A percentile compares a stretch with the other conserved stretches of the same genome.
These are phyloP conservation scores for Hibiscus tridactylites DNA, from an alignment of 345 rosid species.

Conservation along the genomic window DNA sequence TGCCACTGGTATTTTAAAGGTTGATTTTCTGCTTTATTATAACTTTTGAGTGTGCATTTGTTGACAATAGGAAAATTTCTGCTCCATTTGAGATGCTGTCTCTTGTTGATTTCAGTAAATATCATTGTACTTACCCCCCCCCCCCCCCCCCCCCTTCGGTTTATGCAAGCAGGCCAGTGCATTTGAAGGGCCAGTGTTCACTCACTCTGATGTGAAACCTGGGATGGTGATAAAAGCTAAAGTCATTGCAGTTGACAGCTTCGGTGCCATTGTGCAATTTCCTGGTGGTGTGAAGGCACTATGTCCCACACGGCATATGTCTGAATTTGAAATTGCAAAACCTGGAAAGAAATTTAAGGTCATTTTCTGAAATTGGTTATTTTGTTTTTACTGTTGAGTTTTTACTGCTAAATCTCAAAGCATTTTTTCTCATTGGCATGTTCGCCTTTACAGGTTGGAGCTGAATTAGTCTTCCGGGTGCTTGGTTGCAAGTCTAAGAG, in stretches of 20 bases:
- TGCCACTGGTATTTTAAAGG: constrained; percentile 87
- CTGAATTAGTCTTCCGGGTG: constrained; percentile 77
- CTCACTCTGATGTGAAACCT: constrained; percentile 93
- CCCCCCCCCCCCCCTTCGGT: constrained; percentile 9
- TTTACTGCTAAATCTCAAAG: constrained; percentile 15
- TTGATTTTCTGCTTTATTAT: constrained; percentile 17
- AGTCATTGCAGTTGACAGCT: constrained; percentile 60
- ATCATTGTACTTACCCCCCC: background rate
- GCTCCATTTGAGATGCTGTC: background rate
- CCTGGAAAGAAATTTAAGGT: constrained; percentile 92
- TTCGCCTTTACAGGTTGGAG: constrained; percentile 59
- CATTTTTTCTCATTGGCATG: constrained; percentile 8
- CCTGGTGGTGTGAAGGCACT: constrained; percentile 95
- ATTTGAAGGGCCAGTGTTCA: constrained; percentile 85
- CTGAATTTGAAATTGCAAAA: constrained; percentile 85
- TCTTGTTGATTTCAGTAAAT: background rate
- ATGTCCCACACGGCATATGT: constrained; percentile 92
- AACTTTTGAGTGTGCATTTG: background rate
- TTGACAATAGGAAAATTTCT: background rate
- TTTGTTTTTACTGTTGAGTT: background rate
- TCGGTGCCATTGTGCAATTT: constrained; percentile 95
- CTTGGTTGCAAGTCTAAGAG: constrained; percentile 97
- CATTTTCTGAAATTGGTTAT: constrained; percentile 8
- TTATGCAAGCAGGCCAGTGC: constrained; percentile 69
- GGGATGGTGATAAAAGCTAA: constrained; percentile 90